Evolutionary conservation across 1,284 basidiomycete genomes (phyloP).

Genomic region (Sporisorium exsertum): DNA sequence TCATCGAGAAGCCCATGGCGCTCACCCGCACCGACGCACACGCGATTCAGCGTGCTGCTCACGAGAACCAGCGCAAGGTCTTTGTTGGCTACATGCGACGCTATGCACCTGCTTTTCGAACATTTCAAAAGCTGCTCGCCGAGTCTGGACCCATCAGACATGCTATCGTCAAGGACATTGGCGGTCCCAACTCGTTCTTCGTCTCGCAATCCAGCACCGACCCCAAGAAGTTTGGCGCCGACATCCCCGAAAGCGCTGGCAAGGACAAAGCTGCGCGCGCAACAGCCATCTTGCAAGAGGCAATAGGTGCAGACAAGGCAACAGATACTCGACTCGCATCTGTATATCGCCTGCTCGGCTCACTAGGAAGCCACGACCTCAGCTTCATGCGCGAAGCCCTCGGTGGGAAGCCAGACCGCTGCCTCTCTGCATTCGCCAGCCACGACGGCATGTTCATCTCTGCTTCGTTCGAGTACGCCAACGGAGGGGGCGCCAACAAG

Average conservation of each 20-base stretch:
- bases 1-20: conserved; percentile 61
- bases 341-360: conserved; percentile 68
- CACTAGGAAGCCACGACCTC: conserved; percentile 70
- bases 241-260: conserved; percentile 45
- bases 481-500: conserved; percentile 16
- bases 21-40: conserved; percentile 47
- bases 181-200: conserved; percentile 71
- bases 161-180: conserved; percentile 70
- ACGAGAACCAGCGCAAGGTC: conserved; percentile 52
- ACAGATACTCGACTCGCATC: conserved; percentile 52
- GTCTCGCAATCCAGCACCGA: conserved; percentile 69
- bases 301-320: conserved; percentile 51
- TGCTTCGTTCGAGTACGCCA: conserved; percentile 43
- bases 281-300: conserved; percentile 40
- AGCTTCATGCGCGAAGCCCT: conserved; percentile 70
- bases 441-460: conserved; percentile 54
- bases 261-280: conserved; percentile 28
- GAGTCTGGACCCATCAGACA: conserved; percentile 67
- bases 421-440: conserved; percentile 41
- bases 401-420: conserved; percentile 44
- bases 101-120: conserved; percentile 69
- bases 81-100: conserved; percentile 71
- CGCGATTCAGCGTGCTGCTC: conserved; percentile 32
- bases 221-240: conserved; percentile 61
- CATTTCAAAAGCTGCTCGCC: conserved; percentile 68